Percentiles rank a stretch among this genome's conserved stretches.
These are phyloP conservation scores for Tetrapyrgos nigripes DNA, from an alignment of 1,284 basidiomycete genomes.

Conservation along the genomic window DNA sequence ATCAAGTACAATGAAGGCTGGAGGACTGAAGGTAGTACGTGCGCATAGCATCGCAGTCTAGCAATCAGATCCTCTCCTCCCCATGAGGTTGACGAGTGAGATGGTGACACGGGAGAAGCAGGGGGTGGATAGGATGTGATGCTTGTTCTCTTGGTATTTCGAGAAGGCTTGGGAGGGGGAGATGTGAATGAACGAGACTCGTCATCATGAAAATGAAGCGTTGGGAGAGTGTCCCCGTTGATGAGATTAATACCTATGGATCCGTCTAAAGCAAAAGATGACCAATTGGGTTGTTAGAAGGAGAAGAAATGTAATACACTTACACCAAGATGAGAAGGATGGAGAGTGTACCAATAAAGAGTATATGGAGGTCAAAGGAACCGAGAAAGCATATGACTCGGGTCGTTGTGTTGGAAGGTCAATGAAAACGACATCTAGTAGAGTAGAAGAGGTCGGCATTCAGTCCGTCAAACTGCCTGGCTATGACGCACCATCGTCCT, in stretches of 20 bases:
- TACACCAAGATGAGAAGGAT: slow-evolving; percentile 88
- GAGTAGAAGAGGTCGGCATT: slow-evolving; percentile 16
- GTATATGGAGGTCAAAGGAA: slow-evolving; percentile 89
- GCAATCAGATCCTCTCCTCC: slow-evolving; percentile 87
- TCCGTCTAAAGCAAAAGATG: slow-evolving; percentile 56
- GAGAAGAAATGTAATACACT: slow-evolving; percentile 34
- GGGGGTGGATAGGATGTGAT: slow-evolving; percentile 71
- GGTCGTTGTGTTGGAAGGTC: slow-evolving; percentile 78
- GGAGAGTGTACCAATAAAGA: slow-evolving; percentile 89
- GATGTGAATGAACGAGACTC: slow-evolving; percentile 82
- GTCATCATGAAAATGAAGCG: slow-evolving; percentile 96
- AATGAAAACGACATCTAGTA: slow-evolving; percentile 76
- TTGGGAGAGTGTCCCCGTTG: slow-evolving; percentile 89
- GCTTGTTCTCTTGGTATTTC: slow-evolving; percentile 35
- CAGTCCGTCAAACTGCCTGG: background rate
- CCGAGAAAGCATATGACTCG: slow-evolving; percentile 94
- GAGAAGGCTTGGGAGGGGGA: slow-evolving; percentile 44
- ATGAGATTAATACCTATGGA: slow-evolving; percentile 85
- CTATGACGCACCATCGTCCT: slow-evolving; percentile 68
- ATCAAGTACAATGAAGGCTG: slow-evolving; percentile 88
- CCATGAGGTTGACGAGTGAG: slow-evolving; percentile 64
- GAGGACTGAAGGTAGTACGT: slow-evolving; percentile 80
- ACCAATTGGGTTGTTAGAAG: slow-evolving; percentile 15
- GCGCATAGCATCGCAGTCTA: slow-evolving; percentile 72
- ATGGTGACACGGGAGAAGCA: slow-evolving; percentile 45